Evolutionary conservation across 768 basidiomycete genomes (phyloP).

Genomic region (Cystofilobasidium macerans): DNA sequence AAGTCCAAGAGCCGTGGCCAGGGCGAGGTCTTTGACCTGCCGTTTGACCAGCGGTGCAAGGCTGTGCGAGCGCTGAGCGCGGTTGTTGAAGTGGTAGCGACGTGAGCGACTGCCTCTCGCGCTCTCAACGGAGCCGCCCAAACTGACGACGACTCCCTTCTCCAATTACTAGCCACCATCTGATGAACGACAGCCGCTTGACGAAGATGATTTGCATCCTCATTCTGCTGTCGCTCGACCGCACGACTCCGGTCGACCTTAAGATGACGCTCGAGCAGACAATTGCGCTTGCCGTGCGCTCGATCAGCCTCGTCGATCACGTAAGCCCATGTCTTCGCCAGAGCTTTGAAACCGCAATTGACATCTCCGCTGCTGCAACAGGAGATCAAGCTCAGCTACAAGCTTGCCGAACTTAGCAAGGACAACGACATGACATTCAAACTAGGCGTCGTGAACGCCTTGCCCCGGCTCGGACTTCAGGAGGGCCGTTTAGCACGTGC

Average conservation of each 20-base stretch:
- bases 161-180: neutral
- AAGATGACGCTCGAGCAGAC: neutral
- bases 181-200: neutral
- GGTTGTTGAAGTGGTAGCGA: neutral
- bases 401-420: neutral
- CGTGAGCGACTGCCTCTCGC: neutral
- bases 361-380: neutral
- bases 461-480: neutral
- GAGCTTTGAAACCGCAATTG: neutral
- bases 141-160: too few relatives aligned
- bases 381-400: constrained; percentile 15
- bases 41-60: neutral
- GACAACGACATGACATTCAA: constrained; percentile 14
- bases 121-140: too few relatives aligned
- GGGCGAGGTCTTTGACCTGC: constrained; percentile 1
- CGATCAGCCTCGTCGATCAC: neutral
- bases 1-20: neutral
- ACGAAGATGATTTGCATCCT: constrained; percentile 8
- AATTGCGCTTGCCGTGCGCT: neutral
- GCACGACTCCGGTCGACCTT: neutral
- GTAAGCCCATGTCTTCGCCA: neutral
- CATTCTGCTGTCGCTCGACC: constrained; percentile 9
- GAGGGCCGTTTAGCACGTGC: neutral
- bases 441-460: constrained; percentile 4
- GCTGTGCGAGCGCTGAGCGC: neutral